Evolutionary conservation across 2,329 filamentous ascomycete genomes (phyloP), one percentile per base, ranked within the genome.

Genomic region (Parastagonospora nodorum): DNA sequence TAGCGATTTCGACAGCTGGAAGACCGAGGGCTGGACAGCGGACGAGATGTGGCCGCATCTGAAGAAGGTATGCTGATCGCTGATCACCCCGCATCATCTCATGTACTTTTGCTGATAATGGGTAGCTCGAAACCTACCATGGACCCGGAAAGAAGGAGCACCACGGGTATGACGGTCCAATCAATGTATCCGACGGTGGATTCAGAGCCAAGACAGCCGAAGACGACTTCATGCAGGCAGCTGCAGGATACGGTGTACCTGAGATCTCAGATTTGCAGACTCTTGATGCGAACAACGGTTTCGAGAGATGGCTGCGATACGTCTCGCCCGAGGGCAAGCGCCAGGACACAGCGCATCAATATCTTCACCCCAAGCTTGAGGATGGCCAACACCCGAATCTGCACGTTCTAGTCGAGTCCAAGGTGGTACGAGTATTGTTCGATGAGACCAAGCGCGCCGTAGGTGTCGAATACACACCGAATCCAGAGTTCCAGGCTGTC

Each of bases 381-480:
- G 73, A 75, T 48, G 77, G 77, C 1, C 69, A 79, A 2, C 77
- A 84, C 40, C 78, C 82, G 0, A 86, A 86, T 48, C 77, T 88
- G 2, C 82, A 87, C 49, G 75, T 88, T 4, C 73, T 88, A 0
- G 74, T 80, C 0, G 78, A 86, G 58, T 78, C 80, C 2, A 81
- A 81, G 48, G 84, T 88, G 1, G 71, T 79, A 1, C 78, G 78
- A 2, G 77, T 87, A 0, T 49, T 86, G 5, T 82, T 86, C 42
- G 75, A 82, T 39, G 75, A 82, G 4, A 74, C 77, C 2, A 78
- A 75, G 24, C 83, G 74, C 33, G 86, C 86, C 2, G 74, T 78
- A 0, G 86, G 85, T 0, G 79, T 89, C 2, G 82, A 87, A 58
- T 85, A 82, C 55, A 76, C 79, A 15, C 78, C 80, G 27, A 82